Percentiles rank a stretch among this genome's conserved stretches.
Conservation (phyloP, 1,284 basidiomycete genomes). For the Trichosporon sp. region DNA sequence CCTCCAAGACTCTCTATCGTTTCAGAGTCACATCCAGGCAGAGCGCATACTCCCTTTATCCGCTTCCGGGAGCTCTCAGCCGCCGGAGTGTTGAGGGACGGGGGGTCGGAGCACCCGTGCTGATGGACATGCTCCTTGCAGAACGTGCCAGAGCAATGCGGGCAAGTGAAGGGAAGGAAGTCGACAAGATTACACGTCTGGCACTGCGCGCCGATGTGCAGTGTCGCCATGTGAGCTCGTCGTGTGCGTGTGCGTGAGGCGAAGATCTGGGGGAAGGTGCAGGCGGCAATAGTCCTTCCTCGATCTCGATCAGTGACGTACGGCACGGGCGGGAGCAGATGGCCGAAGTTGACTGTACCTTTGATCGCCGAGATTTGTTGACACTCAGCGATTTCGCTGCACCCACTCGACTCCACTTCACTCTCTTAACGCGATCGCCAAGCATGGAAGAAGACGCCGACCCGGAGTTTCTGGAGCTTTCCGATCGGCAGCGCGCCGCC, state of each 20-base stretch:
- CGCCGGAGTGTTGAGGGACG: neutral
- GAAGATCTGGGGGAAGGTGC: neutral
- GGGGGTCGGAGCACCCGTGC: slow-evolving; percentile 24
- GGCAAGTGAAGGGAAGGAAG: slow-evolving; percentile 42
- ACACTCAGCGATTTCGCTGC: neutral
- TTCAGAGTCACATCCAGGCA: slow-evolving; percentile 27
- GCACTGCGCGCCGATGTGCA: slow-evolving; percentile 37
- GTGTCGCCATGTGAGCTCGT: slow-evolving; percentile 26
- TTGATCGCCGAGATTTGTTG: slow-evolving; percentile 1
- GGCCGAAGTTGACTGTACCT: neutral
- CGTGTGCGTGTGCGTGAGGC: neutral
- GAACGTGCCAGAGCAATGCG: slow-evolving; percentile 28
- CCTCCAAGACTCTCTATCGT: slow-evolving; percentile 40
- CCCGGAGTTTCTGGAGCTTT: slow-evolving; percentile 45
- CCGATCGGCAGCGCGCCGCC: slow-evolving; percentile 24
- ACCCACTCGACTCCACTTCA: neutral
- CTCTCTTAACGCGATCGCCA: neutral
- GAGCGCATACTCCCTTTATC: slow-evolving; percentile 24
- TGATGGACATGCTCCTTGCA: slow-evolving; percentile 34
- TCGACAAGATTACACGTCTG: slow-evolving; percentile 34
- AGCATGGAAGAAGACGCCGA: slow-evolving; percentile 27
- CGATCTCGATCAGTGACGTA: neutral
- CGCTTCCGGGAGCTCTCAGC: slow-evolving; percentile 9
- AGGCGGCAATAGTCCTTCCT: neutral
- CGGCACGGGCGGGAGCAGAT: neutral